phyloP scores from a whole-genome alignment of 2,329 filamentous ascomycete species.

The Colletotrichum sp. region DNA sequence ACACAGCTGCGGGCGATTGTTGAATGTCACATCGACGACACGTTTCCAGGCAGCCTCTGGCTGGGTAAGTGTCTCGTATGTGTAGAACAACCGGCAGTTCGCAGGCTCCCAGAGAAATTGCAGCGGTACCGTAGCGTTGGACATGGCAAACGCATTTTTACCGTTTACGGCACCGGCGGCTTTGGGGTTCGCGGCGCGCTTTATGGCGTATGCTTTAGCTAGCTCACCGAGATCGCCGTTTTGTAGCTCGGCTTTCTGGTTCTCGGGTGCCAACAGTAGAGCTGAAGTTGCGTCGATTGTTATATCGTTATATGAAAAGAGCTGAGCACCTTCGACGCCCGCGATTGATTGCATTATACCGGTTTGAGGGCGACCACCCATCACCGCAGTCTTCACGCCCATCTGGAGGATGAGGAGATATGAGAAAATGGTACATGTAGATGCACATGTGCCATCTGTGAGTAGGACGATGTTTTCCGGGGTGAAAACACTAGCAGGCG shows the following conservation, averaged over 20 bases:
- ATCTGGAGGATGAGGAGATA: slow-evolving; percentile 59
- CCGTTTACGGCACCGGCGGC: slow-evolving; percentile 35
- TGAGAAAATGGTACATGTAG: slow-evolving; percentile 59
- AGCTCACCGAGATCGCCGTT: slow-evolving; percentile 31
- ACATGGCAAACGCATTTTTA: slow-evolving; percentile 38
- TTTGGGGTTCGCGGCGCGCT: slow-evolving; percentile 26
- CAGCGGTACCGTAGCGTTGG: slow-evolving; percentile 39
- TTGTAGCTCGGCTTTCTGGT: slow-evolving; percentile 21
- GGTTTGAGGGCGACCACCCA: slow-evolving; percentile 49
- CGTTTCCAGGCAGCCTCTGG: slow-evolving; percentile 45
- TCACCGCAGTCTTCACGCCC: slow-evolving; percentile 50
- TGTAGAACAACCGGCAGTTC: slow-evolving; percentile 54
- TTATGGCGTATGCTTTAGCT: slow-evolving; percentile 38
- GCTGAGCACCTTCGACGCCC: slow-evolving; percentile 51
- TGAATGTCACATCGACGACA: slow-evolving; percentile 40
- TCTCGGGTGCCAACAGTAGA: slow-evolving; percentile 26
- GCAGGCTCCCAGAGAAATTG: slow-evolving; percentile 51
- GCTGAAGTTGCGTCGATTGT: slow-evolving; percentile 28
- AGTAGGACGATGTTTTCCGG: slow-evolving; percentile 59
- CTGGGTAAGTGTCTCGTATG: slow-evolving; percentile 42
- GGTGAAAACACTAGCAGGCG: slow-evolving; percentile 49
- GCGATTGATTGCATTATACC: slow-evolving; percentile 54
- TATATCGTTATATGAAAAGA: slow-evolving; percentile 35
- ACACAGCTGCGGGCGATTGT: slow-evolving; percentile 32
- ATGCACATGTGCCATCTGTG: slow-evolving; percentile 59